These are phyloP conservation scores for Kwoniella bestiolae DNA, from an alignment of 768 basidiomycete species.

Conservation along the genomic window DNA sequence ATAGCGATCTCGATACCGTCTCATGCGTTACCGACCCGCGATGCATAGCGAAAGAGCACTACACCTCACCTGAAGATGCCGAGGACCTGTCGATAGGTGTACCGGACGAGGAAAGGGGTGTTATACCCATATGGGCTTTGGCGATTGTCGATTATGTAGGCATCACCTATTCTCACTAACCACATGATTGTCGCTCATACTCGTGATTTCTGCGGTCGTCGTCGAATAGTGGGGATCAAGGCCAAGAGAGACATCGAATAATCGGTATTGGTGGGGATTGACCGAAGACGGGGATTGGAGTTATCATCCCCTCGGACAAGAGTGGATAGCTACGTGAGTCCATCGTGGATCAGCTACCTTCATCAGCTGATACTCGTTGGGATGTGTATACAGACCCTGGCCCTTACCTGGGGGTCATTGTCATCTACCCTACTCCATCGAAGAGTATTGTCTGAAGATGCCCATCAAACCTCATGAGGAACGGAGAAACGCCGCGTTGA, in stretches of 20 bases:
- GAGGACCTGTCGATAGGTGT: slow-evolving; percentile 38
- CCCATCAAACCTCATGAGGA: slow-evolving; percentile 35
- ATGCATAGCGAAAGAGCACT: slow-evolving; percentile 49
- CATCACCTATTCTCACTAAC: slow-evolving; percentile 1
- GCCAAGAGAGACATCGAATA: slow-evolving; percentile 41
- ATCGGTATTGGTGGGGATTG: slow-evolving; percentile 44
- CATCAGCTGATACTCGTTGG: not conserved
- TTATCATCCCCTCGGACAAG: slow-evolving; percentile 51
- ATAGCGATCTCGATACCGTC: slow-evolving; percentile 38
- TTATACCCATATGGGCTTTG: slow-evolving; percentile 51
- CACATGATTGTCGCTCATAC: too few relatives aligned
- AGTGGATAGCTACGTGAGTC: slow-evolving; percentile 52
- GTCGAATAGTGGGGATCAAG: slow-evolving; percentile 49
- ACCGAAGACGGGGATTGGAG: slow-evolving; percentile 45
- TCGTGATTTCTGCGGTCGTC: not conserved
- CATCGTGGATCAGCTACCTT: not conserved
- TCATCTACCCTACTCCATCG: slow-evolving; percentile 55
- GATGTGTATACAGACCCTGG: slow-evolving; percentile 41
- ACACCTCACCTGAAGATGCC: slow-evolving; percentile 34
- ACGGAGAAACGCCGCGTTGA: slow-evolving; percentile 40
- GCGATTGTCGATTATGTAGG: slow-evolving; percentile 53
- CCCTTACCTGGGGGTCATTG: slow-evolving; percentile 47
- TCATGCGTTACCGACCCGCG: slow-evolving; percentile 53
- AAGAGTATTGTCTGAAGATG: slow-evolving; percentile 44
- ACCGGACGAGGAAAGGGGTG: slow-evolving; percentile 49